Evolutionary conservation across 169 alveolate genomes (phyloP), one percentile per base, ranked within the genome.

Genomic region (Plasmodium relictum): DNA sequence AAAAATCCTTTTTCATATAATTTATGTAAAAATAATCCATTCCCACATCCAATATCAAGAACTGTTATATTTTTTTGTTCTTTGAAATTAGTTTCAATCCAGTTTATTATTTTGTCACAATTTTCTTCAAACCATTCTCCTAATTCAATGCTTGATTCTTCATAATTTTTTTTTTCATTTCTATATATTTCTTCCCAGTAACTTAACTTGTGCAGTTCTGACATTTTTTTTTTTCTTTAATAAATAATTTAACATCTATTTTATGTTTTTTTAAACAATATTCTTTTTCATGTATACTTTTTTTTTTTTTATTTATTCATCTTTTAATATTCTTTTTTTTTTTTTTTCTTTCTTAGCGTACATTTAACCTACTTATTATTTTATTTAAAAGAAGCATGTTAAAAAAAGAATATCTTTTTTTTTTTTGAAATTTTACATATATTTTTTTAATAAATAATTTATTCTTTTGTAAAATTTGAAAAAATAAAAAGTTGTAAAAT

Each of bases 1-100:
- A 24, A 10, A 48, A 92, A 92, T 14, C 92, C 94, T 42, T 63
- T 63, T 50, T 74, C 45, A 16, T 59, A 73, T 41, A 91, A 41
- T 26, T 91, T 88, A 45, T 83, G 63, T 44, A 93, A 76, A 66
- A 93, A 93, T 71, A 88, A 14, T 8, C 96, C 95, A 54, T 88
- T 83, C 6, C 96, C 96, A 41, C 94, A 93, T 10, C 96, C 96
- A 20, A 93, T 59, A 85, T 93, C 96, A 56, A 93, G 73, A 20
- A 93, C 50, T 22, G 78, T 5, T 7, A 87, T 65, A 50, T 71
- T 41, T 24, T 87, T 63, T 31, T 62, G 52, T 66, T 76, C 70
- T 39, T 80, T 20, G 58, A 65, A 87, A 16, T 73, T 54, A 7
- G 70, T 74, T 24, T 68, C 69, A 54, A 87, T 45, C 78, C 80